Evolutionary conservation across 2,329 filamentous ascomycete species (phyloP), one percentile per base, ranked within the genome.

Genomic region (Arthrinium phaeospermum): DNA sequence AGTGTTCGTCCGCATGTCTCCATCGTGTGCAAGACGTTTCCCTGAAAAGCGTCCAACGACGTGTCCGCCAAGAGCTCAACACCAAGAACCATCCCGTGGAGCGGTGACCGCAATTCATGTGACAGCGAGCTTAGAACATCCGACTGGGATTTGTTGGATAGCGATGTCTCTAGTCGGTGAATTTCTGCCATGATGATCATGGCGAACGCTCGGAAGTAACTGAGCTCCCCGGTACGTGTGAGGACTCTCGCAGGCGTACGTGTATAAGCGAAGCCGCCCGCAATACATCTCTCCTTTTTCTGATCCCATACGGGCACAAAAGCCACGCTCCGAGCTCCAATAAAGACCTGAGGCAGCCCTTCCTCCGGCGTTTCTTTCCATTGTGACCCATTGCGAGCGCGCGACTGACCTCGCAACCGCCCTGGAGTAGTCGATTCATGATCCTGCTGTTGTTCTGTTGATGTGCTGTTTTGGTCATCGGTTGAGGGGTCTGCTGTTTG

Each of bases 121-220:
- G 87, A 90, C 4, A 92, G 85, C 1, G 87, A 90, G 0, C 88
- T 87, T 8, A 92, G 84, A 51, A 90, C 87, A 72, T 91, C 88
- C 1, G 86, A 86, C 77, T 90, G 90, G 47, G 87, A 85, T 68
- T 81, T 85, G 44, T 86, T 83, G 0, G 82, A 80, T 14, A 78
- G 75, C 8, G 78, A 70, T 0, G 80, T 75, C 6, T 83, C 78
- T 5, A 89, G 72, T 1, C 86, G 82, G 0, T 86, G 83, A 0
- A 91, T 80, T 70, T 91, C 89, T 0, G 87, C 84, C 83, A 90
- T 89, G 27, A 89, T 86, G 1, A 86, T 85, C 70, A 87, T 86
- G 0, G 85, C 85, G 73, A 91, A 89, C 0, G 85, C 86, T 5
- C 81, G 79, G 10, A 90, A 80, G 46, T 87, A 88, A 16, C 83